Evolutionary conservation across 1,284 basidiomycete species (phyloP).

Genomic region (Cryptococcus sp.): DNA sequence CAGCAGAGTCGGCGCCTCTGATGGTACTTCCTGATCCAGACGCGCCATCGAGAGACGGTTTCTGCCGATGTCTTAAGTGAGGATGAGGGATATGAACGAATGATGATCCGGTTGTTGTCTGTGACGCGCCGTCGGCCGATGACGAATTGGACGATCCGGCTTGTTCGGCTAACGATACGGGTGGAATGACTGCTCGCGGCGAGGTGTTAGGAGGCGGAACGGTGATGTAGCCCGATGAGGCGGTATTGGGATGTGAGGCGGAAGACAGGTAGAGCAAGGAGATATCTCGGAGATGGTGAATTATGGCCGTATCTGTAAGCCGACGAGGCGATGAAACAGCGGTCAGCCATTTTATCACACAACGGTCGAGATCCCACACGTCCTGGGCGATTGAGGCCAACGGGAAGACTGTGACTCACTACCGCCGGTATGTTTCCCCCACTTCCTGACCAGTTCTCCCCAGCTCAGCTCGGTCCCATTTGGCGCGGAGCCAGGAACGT

Average conservation of each 20-base stretch:
- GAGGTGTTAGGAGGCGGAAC: constrained; percentile 20
- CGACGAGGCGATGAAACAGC: background rate
- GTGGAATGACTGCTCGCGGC: constrained; percentile 1
- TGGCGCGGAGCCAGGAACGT: constrained; percentile 63
- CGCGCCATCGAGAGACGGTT: constrained; percentile 15
- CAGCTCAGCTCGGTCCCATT: constrained; percentile 66
- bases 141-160: constrained; percentile 3
- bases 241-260: constrained; percentile 20
- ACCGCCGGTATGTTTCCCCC: constrained; percentile 76
- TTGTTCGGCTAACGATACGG: constrained; percentile 1
- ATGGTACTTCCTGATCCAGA: constrained; percentile 20
- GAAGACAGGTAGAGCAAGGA: constrained; percentile 46
- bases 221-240: constrained; percentile 31
- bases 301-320: constrained; percentile 13
- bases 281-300: constrained; percentile 47
- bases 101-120: constrained; percentile 28
- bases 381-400: background rate
- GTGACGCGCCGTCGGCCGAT: constrained; percentile 27
- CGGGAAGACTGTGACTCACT: constrained; percentile 49
- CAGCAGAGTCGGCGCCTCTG: constrained; percentile 5
- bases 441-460: constrained; percentile 80
- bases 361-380: no score
- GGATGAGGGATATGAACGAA: constrained; percentile 47
- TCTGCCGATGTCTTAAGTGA: constrained; percentile 22
- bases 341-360: background rate